Evolutionary conservation across 2,329 filamentous ascomycete species (phyloP).

Genomic region (Plenodomus biglobosus): DNA sequence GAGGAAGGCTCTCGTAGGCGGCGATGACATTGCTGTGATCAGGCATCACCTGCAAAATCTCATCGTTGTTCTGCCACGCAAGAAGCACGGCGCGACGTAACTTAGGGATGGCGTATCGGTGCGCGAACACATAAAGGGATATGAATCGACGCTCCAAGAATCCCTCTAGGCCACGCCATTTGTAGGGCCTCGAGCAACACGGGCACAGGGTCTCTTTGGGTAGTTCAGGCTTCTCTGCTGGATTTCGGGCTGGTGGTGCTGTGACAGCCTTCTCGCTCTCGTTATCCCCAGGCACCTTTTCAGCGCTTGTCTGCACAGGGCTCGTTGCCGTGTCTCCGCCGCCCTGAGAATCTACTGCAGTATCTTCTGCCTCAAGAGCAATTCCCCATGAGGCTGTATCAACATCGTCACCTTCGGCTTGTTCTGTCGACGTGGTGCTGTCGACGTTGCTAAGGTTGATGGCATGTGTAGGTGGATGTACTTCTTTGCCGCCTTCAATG

Average conservation of each 20-base stretch:
- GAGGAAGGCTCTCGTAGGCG: slow-evolving; percentile 35
- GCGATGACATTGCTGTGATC: slow-evolving; percentile 43
- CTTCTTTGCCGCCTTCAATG: slow-evolving; percentile 40
- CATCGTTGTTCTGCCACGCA: slow-evolving; percentile 42
- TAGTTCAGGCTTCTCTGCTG: slow-evolving; percentile 37
- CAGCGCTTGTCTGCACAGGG: slow-evolving; percentile 22
- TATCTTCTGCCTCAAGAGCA: slow-evolving; percentile 35
- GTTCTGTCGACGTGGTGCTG: slow-evolving; percentile 13
- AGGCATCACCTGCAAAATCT: slow-evolving; percentile 41
- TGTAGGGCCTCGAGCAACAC: slow-evolving; percentile 41
- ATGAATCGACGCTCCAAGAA: slow-evolving; percentile 43
- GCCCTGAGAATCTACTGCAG: slow-evolving; percentile 12
- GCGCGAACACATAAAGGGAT: slow-evolving; percentile 37
- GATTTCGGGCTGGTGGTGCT: slow-evolving; percentile 30
- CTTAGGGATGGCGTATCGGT: slow-evolving; percentile 37
- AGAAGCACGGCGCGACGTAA: slow-evolving; percentile 37
- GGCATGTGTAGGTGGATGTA: slow-evolving; percentile 32
- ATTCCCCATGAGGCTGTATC: slow-evolving; percentile 41
- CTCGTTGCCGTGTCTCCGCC: slow-evolving; percentile 13
- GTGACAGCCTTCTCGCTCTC: slow-evolving; percentile 29
- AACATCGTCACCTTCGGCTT: slow-evolving; percentile 33
- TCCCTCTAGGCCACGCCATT: slow-evolving; percentile 42
- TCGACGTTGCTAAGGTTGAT: slow-evolving; percentile 24
- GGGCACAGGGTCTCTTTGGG: slow-evolving; percentile 41
- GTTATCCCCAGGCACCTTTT: slow-evolving; percentile 35